Conservation (phyloP, 2,329 filamentous ascomycete species). For the Aureobasidium zeae region DNA sequence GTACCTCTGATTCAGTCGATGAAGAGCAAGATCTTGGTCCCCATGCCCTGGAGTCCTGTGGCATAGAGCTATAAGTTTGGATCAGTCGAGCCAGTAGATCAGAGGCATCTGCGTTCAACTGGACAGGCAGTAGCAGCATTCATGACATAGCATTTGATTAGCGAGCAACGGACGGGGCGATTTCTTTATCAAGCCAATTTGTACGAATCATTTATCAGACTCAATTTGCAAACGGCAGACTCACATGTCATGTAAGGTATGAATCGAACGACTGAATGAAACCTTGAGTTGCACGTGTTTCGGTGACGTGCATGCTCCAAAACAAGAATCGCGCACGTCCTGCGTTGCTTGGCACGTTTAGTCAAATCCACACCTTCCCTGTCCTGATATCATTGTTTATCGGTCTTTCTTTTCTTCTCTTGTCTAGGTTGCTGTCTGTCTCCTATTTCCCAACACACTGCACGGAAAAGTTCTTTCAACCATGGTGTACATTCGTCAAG, state of each 20-base stretch:
- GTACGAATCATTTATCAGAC: neutral
- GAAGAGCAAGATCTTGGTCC: constrained; percentile 87
- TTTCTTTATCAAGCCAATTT: no score
- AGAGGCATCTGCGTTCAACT: constrained; percentile 1
- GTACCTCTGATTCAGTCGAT: constrained; percentile 94
- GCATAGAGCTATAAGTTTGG: constrained; percentile 15
- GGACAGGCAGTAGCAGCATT: constrained; percentile 6
- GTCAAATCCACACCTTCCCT: no score
- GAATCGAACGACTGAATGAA: no score
- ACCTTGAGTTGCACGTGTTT: constrained; percentile 11
- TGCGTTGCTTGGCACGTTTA: constrained; percentile 7
- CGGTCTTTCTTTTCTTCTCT: neutral
- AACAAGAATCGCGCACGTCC: constrained; percentile 10
- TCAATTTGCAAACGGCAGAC: no score
- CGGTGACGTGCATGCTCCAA: neutral
- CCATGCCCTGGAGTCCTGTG: constrained; percentile 88
- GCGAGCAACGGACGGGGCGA: no score
- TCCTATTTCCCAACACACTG: neutral
- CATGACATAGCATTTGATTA: constrained; percentile 4
- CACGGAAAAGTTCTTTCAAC: constrained; percentile 20
- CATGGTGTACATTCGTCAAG: constrained; percentile 95
- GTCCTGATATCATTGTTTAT: constrained; percentile 1
- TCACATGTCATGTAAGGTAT: no score
- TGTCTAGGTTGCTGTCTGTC: neutral
- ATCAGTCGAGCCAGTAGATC: neutral